Evolutionary conservation across 345 rosid species (phyloP), one percentile per base, ranked within the genome.

Genomic region (Lepidium africanum): DNA sequence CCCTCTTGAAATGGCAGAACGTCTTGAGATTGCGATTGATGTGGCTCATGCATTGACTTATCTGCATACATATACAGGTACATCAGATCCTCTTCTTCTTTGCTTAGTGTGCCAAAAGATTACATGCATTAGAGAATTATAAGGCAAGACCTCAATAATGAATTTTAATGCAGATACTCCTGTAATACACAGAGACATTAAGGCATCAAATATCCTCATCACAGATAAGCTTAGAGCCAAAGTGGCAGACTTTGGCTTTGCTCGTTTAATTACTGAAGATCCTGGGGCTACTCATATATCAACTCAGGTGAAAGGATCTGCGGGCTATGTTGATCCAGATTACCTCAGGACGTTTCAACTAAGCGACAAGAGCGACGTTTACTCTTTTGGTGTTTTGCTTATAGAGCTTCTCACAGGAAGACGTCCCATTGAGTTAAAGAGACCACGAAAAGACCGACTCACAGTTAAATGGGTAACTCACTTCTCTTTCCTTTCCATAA

Each of bases 201-300:
- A 93, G 76, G 75, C 96, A 60, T 70, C 97, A 37, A 93, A 93
- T 68, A 82, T 90, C 14, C 71, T 77, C 48, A 74, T 93, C 69
- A 88, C 92, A 0, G 88, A 88, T 68, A 93, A 88, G 57, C 85
- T 87, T 21, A 82, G 97, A 40, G 98, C 96, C 42, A 90, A 90
- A 80, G 97, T 93, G 43, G 80, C 96, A 12, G 98, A 93, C 69
- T 93, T 93, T 70, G 98, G 97, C 8, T 84, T 93, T 59, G 98
- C 98, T 17, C 79, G 96, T 49, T 70, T 82, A 67, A 80, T 75
- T 21, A 19, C 78, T 3, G 95, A 77, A 69, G 92, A 86, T 69
- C 66, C 83, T 7, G 75, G 36, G 25, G 90, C 75, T 37, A 83
- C 90, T 61, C 96, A 90, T 72, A 81, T 90, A 59, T 87, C 96